A percentile compares a stretch with the other conserved stretches of the same genome.
These are phyloP conservation scores for Gracilariopsis chorda DNA, from an alignment of 23 red algal species.

Conservation along the genomic window DNA sequence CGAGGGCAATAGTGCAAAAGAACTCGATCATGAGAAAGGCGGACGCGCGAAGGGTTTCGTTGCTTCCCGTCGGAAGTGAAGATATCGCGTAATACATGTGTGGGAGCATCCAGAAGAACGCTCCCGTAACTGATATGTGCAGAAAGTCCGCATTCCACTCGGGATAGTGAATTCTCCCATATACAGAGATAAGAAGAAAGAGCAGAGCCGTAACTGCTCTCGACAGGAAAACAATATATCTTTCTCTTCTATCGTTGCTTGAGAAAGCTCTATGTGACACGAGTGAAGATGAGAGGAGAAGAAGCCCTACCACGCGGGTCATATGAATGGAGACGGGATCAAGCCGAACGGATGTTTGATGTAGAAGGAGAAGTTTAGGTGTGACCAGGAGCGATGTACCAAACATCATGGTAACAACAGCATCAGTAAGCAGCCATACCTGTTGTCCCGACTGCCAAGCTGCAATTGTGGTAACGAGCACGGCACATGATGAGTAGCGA, in stretches of 20 bases:
- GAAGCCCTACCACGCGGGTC: conserved; percentile 22
- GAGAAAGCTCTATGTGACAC: conserved; percentile 20
- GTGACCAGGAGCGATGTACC: conserved; percentile 14
- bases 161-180: conserved; percentile 12
- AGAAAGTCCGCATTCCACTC: conserved; percentile 41
- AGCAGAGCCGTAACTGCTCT: conserved; percentile 5
- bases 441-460: conserved; percentile 1
- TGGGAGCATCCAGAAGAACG: conserved; percentile 21
- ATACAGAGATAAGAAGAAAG: neutral
- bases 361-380: neutral
- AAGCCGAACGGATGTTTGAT: conserved; percentile 34
- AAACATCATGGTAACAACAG: conserved; percentile 1
- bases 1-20: neutral
- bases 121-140: neutral
- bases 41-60: neutral
- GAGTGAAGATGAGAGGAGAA: conserved; percentile 35
- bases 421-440: conserved; percentile 2
- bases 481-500: neutral
- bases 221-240: neutral
- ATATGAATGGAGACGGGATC: conserved; percentile 29
- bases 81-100: conserved; percentile 30
- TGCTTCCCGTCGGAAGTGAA: neutral
- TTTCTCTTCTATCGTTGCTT: neutral
- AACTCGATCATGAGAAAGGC: neutral
- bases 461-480: neutral